Base-by-base conservation (phyloP, 1,284 basidiomycete genomes). In the Ganoderma lucidum region DNA sequence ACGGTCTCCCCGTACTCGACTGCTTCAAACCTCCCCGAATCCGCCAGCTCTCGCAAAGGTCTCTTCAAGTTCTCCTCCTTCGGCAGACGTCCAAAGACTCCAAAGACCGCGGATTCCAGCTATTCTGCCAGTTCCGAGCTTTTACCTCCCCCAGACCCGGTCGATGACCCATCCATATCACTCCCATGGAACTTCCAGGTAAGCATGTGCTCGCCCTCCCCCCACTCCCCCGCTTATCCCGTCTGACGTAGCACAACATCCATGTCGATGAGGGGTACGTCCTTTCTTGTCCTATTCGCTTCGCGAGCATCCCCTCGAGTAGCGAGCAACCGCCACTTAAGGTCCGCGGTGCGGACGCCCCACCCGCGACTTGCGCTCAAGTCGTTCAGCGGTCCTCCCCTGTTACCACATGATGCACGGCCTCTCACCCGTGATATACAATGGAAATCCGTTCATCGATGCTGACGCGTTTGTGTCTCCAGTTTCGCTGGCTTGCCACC, bases 111-210 rank as follows among this genome's bases (percentile, higher is more conserved):
- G 44, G 81, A 81, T 77, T 70, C 76, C 75, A 51, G 75, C 39
- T 44, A 71, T 64, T 69, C 66, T 62, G 59, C 74, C 44, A 63
- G 78, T 51, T 76, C 79, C 72, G 76, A 73, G 42, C 78, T 78
- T 69, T 63, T 71, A 28, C 75, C 73, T 64, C 82, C 79, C 5
- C 76, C 77, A n/a, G 80, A 81, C n/a, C 76, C 75, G 32, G 78
- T 80, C 1, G 87, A 86, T 17, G 91, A 93, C 72, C 87, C 88
- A 23, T 86, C 83, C 39, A 91, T 93, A 56, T 90, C 91, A 0
- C 75, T 81, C 70, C 92, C 92, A 19, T 93, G 88, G 87, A 93
- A 92, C 78, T 90, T 93, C 73, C 89, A 91, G 85, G 91, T 90
- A 77, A 63, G 88, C 79, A 55, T 23, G 30, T 62, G 41, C 48